These are phyloP conservation scores for Ophiocytium majus DNA, from an alignment of 352 stramenopile genomes.

Conservation along the genomic window DNA sequence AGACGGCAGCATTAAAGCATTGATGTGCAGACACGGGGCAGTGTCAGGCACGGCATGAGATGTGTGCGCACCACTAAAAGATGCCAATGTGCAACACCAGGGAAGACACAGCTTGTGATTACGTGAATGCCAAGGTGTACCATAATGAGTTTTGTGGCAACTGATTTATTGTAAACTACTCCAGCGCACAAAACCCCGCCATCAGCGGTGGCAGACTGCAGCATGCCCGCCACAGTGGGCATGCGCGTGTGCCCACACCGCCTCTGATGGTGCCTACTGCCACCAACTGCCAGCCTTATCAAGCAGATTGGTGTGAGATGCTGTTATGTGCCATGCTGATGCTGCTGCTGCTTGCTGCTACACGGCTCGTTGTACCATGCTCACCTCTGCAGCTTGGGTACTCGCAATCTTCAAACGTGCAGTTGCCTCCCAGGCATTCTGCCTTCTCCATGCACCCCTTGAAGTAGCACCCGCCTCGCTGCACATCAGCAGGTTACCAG, in stretches of 20 bases:
- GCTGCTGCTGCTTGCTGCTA: background rate
- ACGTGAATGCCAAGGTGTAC: background rate
- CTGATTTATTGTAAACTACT: too few species aligned
- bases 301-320: background rate
- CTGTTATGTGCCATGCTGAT: background rate
- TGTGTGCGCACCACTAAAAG: background rate
- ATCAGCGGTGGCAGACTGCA: background rate
- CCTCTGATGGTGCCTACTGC: background rate
- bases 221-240: background rate
- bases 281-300: background rate
- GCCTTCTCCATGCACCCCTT: background rate
- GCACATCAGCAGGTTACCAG: background rate
- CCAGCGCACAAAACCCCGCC: too few species aligned
- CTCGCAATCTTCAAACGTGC: background rate
- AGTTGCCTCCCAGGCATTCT: background rate
- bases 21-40: background rate
- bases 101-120: background rate
- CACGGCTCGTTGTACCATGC: background rate
- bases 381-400: slow-evolving; percentile 15
- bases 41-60: background rate
- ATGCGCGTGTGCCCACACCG: background rate
- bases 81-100: background rate
- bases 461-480: background rate
- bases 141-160: background rate
- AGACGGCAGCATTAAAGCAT: background rate